Base-by-base conservation (phyloP, 2,329 filamentous ascomycete genomes). In the Fusarium devonianum region DNA sequence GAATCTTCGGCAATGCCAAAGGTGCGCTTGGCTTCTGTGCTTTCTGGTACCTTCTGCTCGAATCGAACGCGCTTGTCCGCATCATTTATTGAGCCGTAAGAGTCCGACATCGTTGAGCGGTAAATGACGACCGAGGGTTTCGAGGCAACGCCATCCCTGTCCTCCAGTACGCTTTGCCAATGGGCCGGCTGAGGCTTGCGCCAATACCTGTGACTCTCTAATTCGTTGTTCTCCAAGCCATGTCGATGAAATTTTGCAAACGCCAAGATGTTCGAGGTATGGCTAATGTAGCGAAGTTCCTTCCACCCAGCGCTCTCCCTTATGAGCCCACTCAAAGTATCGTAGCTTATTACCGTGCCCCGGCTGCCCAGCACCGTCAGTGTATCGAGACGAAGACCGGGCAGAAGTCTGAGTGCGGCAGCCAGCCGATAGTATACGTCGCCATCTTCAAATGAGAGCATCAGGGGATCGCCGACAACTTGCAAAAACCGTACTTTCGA, bases 221-320 rank as follows among this genome's bases (percentile, higher is more conserved):
- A n/a, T n/a, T n/a, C n/a, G n/a, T 5, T 22, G 21, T 9, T 22
- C 21, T 22, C 9, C 21, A 22, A 22, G 13, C 7, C 7, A 26
- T 10, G 25, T 7, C n/a, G 16, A 9, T 9, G 6, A 9, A 22
- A 6, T 9, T 35, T 17, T 4, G 16, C 22, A 22, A 35, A 56
- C 12, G 35, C 49, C 4, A 52, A 22, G n/a, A 49, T 2, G 21
- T 21, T 14, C 10, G 38, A 42, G 18, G 13, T 22, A 18, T 39
- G 36, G 40, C 19, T 39, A 16, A 56, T 37, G 17, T 43, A 56
- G 9, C 45, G 43, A 4, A 56, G 49, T 26, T 56, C 41, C 13
- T 48, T 53, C 49, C 53, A 56, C 4, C 53, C 53, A 19, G 7
- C 8, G 12, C 49, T 30, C 5, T 47, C 13, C 14, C 14, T 16